Conservation (phyloP, 257 asterid genomes). For the Phtheirospermum japonicum region DNA sequence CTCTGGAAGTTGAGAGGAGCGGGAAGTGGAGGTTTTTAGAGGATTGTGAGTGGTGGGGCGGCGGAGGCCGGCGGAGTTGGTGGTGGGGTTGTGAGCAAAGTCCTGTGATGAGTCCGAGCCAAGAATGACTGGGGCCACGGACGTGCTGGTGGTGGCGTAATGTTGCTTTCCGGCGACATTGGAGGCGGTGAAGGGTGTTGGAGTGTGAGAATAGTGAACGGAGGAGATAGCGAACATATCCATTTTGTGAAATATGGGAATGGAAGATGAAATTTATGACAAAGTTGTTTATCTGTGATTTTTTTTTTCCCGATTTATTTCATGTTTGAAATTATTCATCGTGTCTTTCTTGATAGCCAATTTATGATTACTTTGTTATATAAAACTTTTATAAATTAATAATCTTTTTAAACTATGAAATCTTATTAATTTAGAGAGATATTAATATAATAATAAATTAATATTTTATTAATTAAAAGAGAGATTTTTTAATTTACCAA, state of each 20-base stretch:
- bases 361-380: too few species aligned
- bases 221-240: constrained; percentile 45
- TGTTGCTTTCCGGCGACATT: constrained; percentile 39
- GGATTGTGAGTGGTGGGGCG: constrained; percentile 64
- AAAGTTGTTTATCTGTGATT: too few species aligned
- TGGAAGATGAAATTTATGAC: neutral
- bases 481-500: too few species aligned
- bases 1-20: constrained; percentile 34
- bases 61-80: constrained; percentile 49
- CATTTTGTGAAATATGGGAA: constrained; percentile 28
- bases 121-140: constrained; percentile 25
- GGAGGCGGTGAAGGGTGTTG: constrained; percentile 35
- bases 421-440: too few species aligned
- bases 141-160: constrained; percentile 29
- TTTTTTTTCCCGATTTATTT: too few species aligned
- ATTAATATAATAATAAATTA: too few species aligned
- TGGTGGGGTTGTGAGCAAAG: constrained; percentile 26
- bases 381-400: too few species aligned
- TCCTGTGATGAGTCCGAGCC: constrained; percentile 41
- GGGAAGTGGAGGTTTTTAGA: constrained; percentile 36
- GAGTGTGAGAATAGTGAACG: constrained; percentile 36
- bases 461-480: too few species aligned
- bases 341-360: too few species aligned
- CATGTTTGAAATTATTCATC: too few species aligned
- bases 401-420: too few species aligned